These are phyloP conservation scores for Veloboletus limbatus DNA, from an alignment of 1,284 basidiomycete species.

Conservation along the genomic window DNA sequence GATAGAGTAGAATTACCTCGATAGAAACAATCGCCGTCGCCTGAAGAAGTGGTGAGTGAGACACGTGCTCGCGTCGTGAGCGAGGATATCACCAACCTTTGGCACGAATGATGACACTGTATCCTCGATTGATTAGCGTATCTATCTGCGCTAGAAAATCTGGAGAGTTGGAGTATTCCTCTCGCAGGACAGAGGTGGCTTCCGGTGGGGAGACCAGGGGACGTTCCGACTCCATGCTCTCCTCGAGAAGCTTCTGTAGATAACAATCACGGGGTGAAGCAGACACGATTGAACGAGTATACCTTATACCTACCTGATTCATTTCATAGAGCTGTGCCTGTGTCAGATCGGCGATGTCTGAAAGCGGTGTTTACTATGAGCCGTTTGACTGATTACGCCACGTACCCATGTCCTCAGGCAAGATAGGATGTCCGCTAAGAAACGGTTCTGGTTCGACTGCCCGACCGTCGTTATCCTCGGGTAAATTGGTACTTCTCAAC, in stretches of 20 bases:
- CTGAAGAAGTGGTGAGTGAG: slow-evolving; percentile 33
- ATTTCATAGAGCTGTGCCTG: slow-evolving; percentile 46
- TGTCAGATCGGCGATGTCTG: slow-evolving; percentile 35
- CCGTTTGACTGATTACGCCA: not conserved
- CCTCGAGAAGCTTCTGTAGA: slow-evolving; percentile 45
- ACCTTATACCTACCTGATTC: slow-evolving; percentile 40
- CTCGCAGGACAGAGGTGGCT: slow-evolving; percentile 49
- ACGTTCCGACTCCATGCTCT: slow-evolving; percentile 42
- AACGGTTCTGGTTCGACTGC: slow-evolving; percentile 16
- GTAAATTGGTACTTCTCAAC: slow-evolving; percentile 28
- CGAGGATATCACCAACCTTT: slow-evolving; percentile 51
- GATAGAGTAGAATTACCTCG: slow-evolving; percentile 48
- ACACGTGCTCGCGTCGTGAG: slow-evolving; percentile 21
- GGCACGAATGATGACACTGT: slow-evolving; percentile 60
- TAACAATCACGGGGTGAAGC: not conserved
- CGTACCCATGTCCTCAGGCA: slow-evolving; percentile 33
- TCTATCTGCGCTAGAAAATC: slow-evolving; percentile 69
- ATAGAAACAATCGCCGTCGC: slow-evolving; percentile 82
- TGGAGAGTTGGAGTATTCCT: slow-evolving; percentile 61
- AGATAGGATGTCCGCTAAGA: slow-evolving; percentile 30
- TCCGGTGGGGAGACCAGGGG: slow-evolving; percentile 52
- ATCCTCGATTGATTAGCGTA: slow-evolving; percentile 55
- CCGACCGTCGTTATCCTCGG: slow-evolving; percentile 15
- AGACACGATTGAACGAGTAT: slow-evolving; percentile 2
- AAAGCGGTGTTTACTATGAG: not conserved